phyloP scores from a whole-genome alignment of 345 rosid genomes.

The Citrus trifoliata region DNA sequence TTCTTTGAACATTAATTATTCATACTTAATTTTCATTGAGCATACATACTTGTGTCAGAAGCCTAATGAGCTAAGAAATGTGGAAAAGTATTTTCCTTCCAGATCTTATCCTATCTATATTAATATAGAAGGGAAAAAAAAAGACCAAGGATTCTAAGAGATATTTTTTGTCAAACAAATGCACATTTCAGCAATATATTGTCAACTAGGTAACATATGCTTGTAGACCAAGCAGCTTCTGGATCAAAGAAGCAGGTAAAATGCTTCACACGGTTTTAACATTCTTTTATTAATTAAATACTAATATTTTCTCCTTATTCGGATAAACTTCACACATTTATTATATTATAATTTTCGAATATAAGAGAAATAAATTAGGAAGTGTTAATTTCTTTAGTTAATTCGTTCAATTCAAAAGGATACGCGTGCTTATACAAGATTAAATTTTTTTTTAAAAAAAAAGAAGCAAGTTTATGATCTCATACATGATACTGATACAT shows the following conservation, averaged over 20 bases:
- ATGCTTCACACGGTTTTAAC: not conserved
- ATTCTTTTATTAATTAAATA: no score
- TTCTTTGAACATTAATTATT: not conserved
- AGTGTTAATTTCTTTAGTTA: not conserved
- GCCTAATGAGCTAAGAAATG: conserved; percentile 23
- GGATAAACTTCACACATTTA: no score
- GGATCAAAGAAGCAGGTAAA: not conserved
- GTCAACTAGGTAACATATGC: not conserved
- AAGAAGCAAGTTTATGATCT: no score
- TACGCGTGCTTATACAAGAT: not conserved
- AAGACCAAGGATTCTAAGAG: not conserved
- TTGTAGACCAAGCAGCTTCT: not conserved
- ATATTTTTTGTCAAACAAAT: not conserved
- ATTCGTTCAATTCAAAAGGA: not conserved
- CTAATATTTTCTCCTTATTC: not conserved
- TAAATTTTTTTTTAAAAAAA: no score
- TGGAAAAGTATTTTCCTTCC: conserved; percentile 1
- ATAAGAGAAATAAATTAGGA: no score
- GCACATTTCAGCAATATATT: not conserved
- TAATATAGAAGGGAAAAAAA: no score
- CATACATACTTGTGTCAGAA: conserved; percentile 21
- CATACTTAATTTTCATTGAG: not conserved
- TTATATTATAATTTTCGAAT: no score
- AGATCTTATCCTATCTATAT: not conserved
- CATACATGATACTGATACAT: not conserved